Base-by-base conservation (phyloP, 1,284 basidiomycete genomes). In the Irpex sp. region DNA sequence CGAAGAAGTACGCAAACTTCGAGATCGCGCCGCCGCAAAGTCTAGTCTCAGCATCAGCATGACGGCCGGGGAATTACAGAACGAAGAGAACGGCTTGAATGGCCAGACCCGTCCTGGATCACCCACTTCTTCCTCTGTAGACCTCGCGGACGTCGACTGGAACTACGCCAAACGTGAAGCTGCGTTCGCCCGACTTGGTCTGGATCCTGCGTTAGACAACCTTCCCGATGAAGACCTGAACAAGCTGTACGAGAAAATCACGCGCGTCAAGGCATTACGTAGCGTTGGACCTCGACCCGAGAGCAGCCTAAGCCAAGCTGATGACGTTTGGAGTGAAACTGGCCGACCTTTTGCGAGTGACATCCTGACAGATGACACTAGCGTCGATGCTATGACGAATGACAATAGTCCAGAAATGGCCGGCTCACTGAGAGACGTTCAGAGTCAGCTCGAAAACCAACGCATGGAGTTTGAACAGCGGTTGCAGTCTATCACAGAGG, bases 151-250 rank as follows among this genome's bases (percentile, higher is more conserved):
- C 66, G 92, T 93, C 54, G 96, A 98, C 74, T 98, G 95, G 94
- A 92, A 88, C 17, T 97, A 90, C 72, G 96, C 96, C 2, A 91
- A 93, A 72, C 86, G 94, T 15, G 96, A 98, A 77, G 94, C 94
- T 5, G 94, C 93, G 2, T 82, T 94, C 60, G 91, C 93, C 5
- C 83, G 89, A 58, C 79, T 96, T 13, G 93, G 94, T 0, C 77
- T 93, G 17, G 92, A 96, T 72, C 93, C 96, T 4, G 85, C 92
- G 15, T 81, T 98, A 36, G 94, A 97, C 73, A 93, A 91, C 71
- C 82, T 98, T 34, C 93, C 93, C 0, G 95, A 98, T 74, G 91
- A 94, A 62, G 96, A 98, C 73, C 81, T 98, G 60, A 96, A 97
- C 80, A 94, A 92, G 72, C 81, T 98, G 15, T 98, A 91, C 75